phyloP scores from a whole-genome alignment of 768 basidiomycete genomes.

The Lactarius vividus region DNA sequence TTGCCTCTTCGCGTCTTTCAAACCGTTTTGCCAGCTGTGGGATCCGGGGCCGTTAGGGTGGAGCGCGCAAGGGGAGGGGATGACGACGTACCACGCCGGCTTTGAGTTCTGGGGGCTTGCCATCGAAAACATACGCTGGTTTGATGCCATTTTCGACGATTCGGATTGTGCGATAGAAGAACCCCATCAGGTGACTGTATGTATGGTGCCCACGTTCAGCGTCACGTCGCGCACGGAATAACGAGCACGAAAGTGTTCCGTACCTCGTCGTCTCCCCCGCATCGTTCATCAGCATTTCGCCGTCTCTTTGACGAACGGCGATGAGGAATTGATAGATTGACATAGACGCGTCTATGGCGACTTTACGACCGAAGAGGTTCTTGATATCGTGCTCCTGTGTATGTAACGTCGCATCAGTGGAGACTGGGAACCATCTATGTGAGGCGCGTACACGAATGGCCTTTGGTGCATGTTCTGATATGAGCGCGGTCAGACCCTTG shows the following conservation, averaged over 20 bases:
- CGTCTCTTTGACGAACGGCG: conserved; percentile 93
- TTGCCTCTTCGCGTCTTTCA: conserved; percentile 86
- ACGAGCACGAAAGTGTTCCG: neutral
- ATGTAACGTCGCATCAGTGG: conserved; percentile 7
- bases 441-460: conserved; percentile 52
- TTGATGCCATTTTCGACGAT: conserved; percentile 99
- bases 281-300: conserved; percentile 96
- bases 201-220: no score
- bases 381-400: conserved; percentile 87
- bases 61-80: neutral
- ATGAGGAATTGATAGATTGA: conserved; percentile 98
- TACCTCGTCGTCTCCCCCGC: conserved; percentile 91
- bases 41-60: neutral
- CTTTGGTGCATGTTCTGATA: conserved; percentile 87
- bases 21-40: conserved; percentile 93
- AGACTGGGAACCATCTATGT: neutral
- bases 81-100: conserved; percentile 80
- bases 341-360: conserved; percentile 98
- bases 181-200: conserved; percentile 91
- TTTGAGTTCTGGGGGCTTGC: conserved; percentile 97
- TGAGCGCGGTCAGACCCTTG: conserved; percentile 88
- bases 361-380: conserved; percentile 96
- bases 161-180: conserved; percentile 96
- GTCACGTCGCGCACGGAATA: neutral
- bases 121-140: conserved; percentile 97